Percentiles rank a stretch among this genome's conserved stretches.
phyloP scores from a whole-genome alignment of 2,329 filamentous ascomycete genomes.

The Orbilia brochopaga region DNA sequence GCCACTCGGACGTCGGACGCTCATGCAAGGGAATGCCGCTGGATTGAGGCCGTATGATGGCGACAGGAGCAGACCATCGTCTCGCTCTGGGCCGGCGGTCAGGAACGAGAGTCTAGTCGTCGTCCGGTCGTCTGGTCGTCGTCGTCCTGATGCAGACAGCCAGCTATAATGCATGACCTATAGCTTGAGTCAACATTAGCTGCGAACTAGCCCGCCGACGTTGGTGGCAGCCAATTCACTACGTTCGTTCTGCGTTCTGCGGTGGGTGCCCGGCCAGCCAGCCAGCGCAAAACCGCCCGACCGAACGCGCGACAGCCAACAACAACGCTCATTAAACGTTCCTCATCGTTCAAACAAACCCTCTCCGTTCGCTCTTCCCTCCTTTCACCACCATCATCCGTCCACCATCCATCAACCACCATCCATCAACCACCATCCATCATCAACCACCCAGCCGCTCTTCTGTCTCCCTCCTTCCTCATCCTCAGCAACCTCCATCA shows the following conservation, averaged over 20 bases:
- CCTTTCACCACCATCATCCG: slow-evolving; percentile 17
- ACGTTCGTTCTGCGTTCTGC: not conserved
- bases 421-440: not conserved
- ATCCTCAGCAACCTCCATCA: slow-evolving; percentile 21
- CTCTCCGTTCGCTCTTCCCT: slow-evolving; percentile 2
- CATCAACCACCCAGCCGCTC: no score
- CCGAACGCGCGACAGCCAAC: slow-evolving; percentile 9
- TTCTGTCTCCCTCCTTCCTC: slow-evolving; percentile 32
- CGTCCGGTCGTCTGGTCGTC: not conserved
- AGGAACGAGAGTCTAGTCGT: no score
- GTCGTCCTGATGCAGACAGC: not conserved
- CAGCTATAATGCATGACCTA: not conserved
- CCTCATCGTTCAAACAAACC: slow-evolving; percentile 2
- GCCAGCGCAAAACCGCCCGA: slow-evolving; percentile 33
- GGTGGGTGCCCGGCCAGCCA: slow-evolving; percentile 7
- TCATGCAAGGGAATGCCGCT: slow-evolving; percentile 7
- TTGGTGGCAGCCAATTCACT: no score
- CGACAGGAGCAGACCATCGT: not conserved
- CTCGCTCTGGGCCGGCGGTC: no score
- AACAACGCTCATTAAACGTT: not conserved
- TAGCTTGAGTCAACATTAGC: no score
- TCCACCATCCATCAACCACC: slow-evolving; percentile 40
- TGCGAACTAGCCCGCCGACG: no score
- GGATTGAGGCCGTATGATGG: not conserved
- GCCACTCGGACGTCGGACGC: not conserved